phyloP scores from a whole-genome alignment of 805 yeast genomes.

The Spathaspora passalidarum region DNA sequence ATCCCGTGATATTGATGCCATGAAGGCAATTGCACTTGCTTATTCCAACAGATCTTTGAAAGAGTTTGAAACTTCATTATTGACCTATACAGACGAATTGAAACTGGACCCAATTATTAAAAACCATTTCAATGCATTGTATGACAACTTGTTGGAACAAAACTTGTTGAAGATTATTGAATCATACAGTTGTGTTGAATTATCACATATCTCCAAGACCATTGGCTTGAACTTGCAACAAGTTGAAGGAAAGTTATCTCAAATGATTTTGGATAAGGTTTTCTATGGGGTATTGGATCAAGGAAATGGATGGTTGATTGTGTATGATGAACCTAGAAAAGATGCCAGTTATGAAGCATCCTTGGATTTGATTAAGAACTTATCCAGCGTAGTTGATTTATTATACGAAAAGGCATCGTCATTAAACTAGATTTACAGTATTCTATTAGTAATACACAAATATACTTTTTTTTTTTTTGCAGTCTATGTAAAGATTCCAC shows the following conservation, averaged over 20 bases:
- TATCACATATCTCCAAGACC: slow-evolving; percentile 79
- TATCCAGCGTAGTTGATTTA: slow-evolving; percentile 85
- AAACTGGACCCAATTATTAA: slow-evolving; percentile 85
- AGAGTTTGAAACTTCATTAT: slow-evolving; percentile 84
- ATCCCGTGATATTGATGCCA: slow-evolving; percentile 88
- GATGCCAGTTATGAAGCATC: slow-evolving; percentile 89
- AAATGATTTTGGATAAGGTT: slow-evolving; percentile 95
- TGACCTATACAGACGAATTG: slow-evolving; percentile 67
- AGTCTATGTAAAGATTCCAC: slow-evolving; percentile 36
- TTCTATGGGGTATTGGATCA: slow-evolving; percentile 96
- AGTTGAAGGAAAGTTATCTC: slow-evolving; percentile 91
- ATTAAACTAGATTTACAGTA: slow-evolving; percentile 48
- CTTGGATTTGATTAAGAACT: slow-evolving; percentile 79
- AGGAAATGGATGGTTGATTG: slow-evolving; percentile 95
- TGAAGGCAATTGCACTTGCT: slow-evolving; percentile 90
- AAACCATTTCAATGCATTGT: slow-evolving; percentile 87
- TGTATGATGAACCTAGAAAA: slow-evolving; percentile 83
- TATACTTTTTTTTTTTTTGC: slow-evolving; percentile 5
- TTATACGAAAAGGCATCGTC: slow-evolving; percentile 91
- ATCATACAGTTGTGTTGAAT: slow-evolving; percentile 95
- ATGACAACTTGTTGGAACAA: slow-evolving; percentile 90
- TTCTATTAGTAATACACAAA: too few relatives aligned
- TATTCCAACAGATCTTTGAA: slow-evolving; percentile 85
- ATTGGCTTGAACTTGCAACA: slow-evolving; percentile 85
- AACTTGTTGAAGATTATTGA: slow-evolving; percentile 92